These are phyloP conservation scores for Phlebiopsis flavidoalba DNA, from an alignment of 768 basidiomycete species.

Conservation along the genomic window DNA sequence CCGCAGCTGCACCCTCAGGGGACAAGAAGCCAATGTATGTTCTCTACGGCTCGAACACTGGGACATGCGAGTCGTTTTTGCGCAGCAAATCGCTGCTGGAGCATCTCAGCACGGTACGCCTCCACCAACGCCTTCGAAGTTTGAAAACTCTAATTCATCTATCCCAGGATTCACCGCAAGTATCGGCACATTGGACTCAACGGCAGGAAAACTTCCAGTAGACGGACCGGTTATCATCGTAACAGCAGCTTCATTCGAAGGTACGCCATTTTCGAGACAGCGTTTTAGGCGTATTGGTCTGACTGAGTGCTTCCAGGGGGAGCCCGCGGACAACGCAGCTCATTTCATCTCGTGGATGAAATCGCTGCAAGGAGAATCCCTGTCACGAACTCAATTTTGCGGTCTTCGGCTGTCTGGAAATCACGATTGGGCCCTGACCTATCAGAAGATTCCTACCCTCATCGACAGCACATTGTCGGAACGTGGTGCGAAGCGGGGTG, in stretches of 20 bases:
- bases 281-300: slow-evolving; percentile 1
- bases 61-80: slow-evolving; percentile 43
- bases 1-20: neutral
- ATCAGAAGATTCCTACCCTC: slow-evolving; percentile 38
- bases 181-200: slow-evolving; percentile 38
- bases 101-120: slow-evolving; percentile 31
- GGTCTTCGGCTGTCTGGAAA: slow-evolving; percentile 48
- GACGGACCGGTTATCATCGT: slow-evolving; percentile 41
- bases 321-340: slow-evolving; percentile 46
- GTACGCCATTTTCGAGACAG: slow-evolving; percentile 10
- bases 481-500: slow-evolving; percentile 31
- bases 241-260: slow-evolving; percentile 43
- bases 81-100: slow-evolving; percentile 37
- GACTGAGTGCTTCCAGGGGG: slow-evolving; percentile 23
- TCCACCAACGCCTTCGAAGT: neutral
- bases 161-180: slow-evolving; percentile 32
- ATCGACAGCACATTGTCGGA: slow-evolving; percentile 31
- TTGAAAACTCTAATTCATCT: neutral
- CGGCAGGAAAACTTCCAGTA: slow-evolving; percentile 30
- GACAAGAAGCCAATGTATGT: slow-evolving; percentile 29
- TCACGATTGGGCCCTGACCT: slow-evolving; percentile 43
- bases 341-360: slow-evolving; percentile 40
- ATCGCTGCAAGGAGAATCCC: slow-evolving; percentile 19
- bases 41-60: slow-evolving; percentile 42
- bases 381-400: slow-evolving; percentile 28